Conservation (phyloP, 2,329 filamentous ascomycete species). For the Falciphora oryzae region DNA sequence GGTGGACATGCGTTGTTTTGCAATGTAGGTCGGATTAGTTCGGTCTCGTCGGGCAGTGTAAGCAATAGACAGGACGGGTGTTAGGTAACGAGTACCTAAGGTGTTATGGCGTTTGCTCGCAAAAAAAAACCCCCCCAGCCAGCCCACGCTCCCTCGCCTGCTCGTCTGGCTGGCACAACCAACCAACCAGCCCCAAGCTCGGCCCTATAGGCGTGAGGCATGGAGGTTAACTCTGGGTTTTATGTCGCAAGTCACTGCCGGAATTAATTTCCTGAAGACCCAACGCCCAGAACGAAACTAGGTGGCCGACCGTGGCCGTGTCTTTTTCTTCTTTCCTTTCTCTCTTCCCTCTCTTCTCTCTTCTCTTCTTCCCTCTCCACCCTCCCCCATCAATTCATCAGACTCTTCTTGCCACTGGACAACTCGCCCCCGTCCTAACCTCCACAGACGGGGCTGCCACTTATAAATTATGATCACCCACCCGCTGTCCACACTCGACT, state of each 20-base stretch:
- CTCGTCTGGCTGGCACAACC: not conserved
- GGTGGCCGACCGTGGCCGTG: not conserved
- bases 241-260: not conserved
- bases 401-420: not conserved
- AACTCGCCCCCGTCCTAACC: not conserved
- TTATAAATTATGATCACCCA: not conserved
- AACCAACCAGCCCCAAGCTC: not conserved
- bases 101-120: not conserved
- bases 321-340: not conserved
- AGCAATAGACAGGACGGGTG: not conserved
- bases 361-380: too few relatives aligned
- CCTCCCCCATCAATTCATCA: not conserved
- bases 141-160: not conserved
- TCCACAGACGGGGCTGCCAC: not conserved
- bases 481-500: not conserved
- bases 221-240: not conserved
- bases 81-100: not conserved
- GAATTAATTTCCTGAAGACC: conserved; percentile 2
- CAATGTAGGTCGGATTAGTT: not conserved
- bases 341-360: too few relatives aligned
- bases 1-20: too few relatives aligned
- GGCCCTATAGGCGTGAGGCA: not conserved
- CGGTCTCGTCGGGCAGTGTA: not conserved
- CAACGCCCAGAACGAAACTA: not conserved
- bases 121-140: not conserved